phyloP scores from a whole-genome alignment of 2,329 filamentous ascomycete species.

The Fusarium tricinctum region DNA sequence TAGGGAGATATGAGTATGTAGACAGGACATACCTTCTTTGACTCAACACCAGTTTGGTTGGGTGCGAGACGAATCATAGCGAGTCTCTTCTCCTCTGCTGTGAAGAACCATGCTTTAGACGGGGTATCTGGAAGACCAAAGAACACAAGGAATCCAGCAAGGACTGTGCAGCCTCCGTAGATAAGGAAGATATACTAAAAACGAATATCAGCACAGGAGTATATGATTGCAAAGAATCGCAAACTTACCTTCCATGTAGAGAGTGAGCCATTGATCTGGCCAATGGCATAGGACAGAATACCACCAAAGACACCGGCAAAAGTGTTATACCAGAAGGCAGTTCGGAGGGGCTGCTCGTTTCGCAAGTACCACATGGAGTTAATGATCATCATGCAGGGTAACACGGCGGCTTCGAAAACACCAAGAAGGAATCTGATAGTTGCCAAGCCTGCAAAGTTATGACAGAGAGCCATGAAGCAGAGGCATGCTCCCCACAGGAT shows the following conservation, averaged over 20 bases:
- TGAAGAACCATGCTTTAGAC: slow-evolving; percentile 25
- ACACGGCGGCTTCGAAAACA: slow-evolving; percentile 48
- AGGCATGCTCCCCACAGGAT: slow-evolving; percentile 41
- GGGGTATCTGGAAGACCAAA: slow-evolving; percentile 16
- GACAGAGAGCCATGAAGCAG: slow-evolving; percentile 46
- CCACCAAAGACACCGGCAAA: slow-evolving; percentile 53
- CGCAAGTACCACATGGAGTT: slow-evolving; percentile 54
- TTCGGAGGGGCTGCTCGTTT: slow-evolving; percentile 51
- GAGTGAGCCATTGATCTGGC: slow-evolving; percentile 46
- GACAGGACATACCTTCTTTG: neutral
- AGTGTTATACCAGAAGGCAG: slow-evolving; percentile 53
- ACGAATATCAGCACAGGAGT: fast-evolving
- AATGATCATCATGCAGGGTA: slow-evolving; percentile 50
- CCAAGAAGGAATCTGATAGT: slow-evolving; percentile 51
- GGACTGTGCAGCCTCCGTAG: slow-evolving; percentile 35
- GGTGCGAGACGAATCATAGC: neutral
- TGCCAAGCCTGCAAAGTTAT: slow-evolving; percentile 46
- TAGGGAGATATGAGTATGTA: fast-evolving
- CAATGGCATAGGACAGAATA: slow-evolving; percentile 51
- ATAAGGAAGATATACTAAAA: slow-evolving; percentile 46
- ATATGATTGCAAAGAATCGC: fast-evolving
- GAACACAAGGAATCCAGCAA: neutral
- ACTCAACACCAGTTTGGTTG: slow-evolving; percentile 1
- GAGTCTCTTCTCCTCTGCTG: neutral
- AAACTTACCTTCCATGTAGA: slow-evolving; percentile 41